Evolutionary conservation across 2,329 filamentous ascomycete genomes (phyloP), one percentile per base, ranked within the genome.

Genomic region (Claviceps sorghi): DNA sequence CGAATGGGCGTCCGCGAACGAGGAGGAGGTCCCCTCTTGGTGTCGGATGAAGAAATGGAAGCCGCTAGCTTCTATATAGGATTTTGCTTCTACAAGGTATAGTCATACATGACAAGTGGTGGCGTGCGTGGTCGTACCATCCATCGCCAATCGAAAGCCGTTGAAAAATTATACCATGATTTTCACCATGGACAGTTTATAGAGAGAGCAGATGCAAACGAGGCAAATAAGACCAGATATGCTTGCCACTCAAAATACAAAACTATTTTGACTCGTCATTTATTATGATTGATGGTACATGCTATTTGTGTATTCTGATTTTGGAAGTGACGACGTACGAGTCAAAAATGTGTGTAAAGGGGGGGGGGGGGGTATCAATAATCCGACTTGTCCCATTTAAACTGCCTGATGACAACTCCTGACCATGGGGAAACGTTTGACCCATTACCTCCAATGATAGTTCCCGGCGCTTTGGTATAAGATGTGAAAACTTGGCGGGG

Each of bases 61-160:
- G 93, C 93, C 45, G 88, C 85, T 11, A 82, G 79, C 60, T 95
- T 97, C 64, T 97, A 97, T 64, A 80, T 94, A 61, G 90, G 87
- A 1, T 97, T 97, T 63, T 95, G 89, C 71, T 97, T 97, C 68
- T 95, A 96, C 70, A 95, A 96, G 73, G 88, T 94, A 46, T 93
- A 74, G 58, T 32, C 19, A 4, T 15, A 7, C 34, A 15, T 13
- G 34, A 36, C 13, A 15, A 15, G 11, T 15, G 13, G 13, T 36
- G 34, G 13, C 34, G 34, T 13, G 4, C 11, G 13, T 36, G 2
- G 4, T 36, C 11, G 13, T 36, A 13, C 4, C 11, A 26, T 26
- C 3, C 2, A 36, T 15, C 34, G 15, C 13, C 13, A 15, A 17
- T 36, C 26, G 5, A 26, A 26, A 26, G 26, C 26, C 26, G 26